phyloP scores from a whole-genome alignment of 1,284 basidiomycete genomes.

The Boletus albobrunnescens region DNA sequence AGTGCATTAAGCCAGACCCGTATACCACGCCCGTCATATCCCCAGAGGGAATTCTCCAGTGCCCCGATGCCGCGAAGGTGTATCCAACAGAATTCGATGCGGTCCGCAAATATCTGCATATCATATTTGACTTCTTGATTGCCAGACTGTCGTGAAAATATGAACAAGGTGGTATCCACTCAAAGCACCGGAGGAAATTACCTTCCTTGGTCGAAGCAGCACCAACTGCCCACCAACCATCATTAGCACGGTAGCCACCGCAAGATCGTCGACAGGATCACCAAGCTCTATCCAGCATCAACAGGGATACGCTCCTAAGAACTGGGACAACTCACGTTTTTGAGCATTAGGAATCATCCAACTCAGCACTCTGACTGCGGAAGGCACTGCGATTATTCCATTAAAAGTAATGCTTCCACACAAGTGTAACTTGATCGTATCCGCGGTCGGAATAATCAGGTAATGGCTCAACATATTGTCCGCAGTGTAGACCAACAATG shows the following conservation, averaged over 20 bases:
- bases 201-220: conserved; percentile 80
- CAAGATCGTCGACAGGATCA: conserved; percentile 90
- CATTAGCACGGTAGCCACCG: conserved; percentile 94
- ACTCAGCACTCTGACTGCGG: conserved; percentile 85
- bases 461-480: conserved; percentile 96
- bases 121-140: conserved; percentile 94
- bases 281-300: conserved; percentile 65
- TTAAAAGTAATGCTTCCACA: conserved; percentile 95
- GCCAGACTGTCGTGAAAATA: conserved; percentile 50
- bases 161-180: conserved; percentile 3
- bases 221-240: conserved; percentile 93
- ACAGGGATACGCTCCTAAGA: conserved; percentile 2
- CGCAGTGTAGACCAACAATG: conserved; percentile 93
- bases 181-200: conserved; percentile 22
- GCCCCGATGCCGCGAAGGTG: conserved; percentile 90
- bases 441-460: conserved; percentile 81
- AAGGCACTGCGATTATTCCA: conserved; percentile 85
- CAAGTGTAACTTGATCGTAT: conserved; percentile 80
- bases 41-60: conserved; percentile 96
- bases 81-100: conserved; percentile 98
- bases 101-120: conserved; percentile 93
- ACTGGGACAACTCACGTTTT: conserved; percentile 62
- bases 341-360: conserved; percentile 96
- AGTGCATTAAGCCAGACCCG: conserved; percentile 95
- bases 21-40: conserved; percentile 87